Evolutionary conservation across 2,329 filamentous ascomycete genomes (phyloP).

Genomic region (Aspergillus cejpii): DNA sequence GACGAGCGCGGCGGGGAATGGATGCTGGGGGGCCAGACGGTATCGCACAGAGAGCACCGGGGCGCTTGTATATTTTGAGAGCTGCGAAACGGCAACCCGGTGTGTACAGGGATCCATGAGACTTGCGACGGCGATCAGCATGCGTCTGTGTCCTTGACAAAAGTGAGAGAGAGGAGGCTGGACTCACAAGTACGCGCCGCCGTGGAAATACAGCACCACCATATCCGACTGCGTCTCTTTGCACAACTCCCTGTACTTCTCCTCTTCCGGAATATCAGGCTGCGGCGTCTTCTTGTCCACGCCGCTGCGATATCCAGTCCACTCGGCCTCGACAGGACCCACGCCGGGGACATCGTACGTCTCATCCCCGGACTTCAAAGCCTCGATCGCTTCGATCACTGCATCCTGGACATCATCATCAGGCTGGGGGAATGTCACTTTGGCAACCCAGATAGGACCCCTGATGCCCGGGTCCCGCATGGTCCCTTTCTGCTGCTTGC

Average conservation of each 20-base stretch:
- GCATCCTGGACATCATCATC: constrained; percentile 41
- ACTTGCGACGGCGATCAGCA: constrained; percentile 17
- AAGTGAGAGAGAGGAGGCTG: too few relatives aligned
- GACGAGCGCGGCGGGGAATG: constrained; percentile 44
- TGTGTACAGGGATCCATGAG: constrained; percentile 42
- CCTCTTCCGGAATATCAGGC: constrained; percentile 39
- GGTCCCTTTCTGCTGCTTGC: constrained; percentile 57
- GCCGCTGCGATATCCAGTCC: constrained; percentile 41
- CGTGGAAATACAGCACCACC: constrained; percentile 44
- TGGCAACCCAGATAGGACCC: constrained; percentile 75
- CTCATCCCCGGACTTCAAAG: constrained; percentile 35
- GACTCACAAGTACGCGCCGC: constrained; percentile 43
- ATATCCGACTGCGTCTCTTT: constrained; percentile 36
- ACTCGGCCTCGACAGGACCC: constrained; percentile 39
- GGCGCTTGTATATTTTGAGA: constrained; percentile 38
- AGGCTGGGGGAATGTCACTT: constrained; percentile 56
- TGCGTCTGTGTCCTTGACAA: neutral
- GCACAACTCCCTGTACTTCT: constrained; percentile 39
- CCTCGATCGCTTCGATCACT: constrained; percentile 36
- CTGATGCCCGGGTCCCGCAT: constrained; percentile 62
- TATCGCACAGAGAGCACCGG: constrained; percentile 42
- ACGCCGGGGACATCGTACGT: constrained; percentile 35
- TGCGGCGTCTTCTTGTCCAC: constrained; percentile 34
- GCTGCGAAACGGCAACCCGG: constrained; percentile 31
- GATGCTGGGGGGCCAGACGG: constrained; percentile 43